Base-by-base conservation (phyloP, 1,284 basidiomycete species). In the Naganishia albida region DNA sequence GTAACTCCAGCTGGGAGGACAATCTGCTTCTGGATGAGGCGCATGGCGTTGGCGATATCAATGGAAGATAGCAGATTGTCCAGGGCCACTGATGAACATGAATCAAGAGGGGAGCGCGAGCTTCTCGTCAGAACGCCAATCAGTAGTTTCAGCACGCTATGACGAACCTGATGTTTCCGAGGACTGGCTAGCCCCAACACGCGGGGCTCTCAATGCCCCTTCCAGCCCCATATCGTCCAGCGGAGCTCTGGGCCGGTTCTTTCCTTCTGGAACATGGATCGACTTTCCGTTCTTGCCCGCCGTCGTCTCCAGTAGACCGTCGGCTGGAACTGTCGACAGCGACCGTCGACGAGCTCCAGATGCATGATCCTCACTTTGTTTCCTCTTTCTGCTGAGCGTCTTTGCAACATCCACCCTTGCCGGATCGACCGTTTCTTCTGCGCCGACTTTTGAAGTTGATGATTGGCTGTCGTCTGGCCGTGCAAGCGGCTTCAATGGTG, bases 11-110 rank as follows among this genome's bases (percentile, higher is more conserved):
- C 23, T 25, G 63, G 44, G 28, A 64, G 52, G 10, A 49, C 44
- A 30, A 42, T 64, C n/a, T 64, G 63, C 20, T 64, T 54, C 18
- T 50, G 54, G 0, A 64, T 64, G 26, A 65, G 56, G 16, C 64
- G 64, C 64, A 65, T 65, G 2, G 64, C 64, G 18, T 65, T 65
- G 7, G 52, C 55, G 15, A 65, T 42, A 46, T 65, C 64, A 3
- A 65, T 43, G 8, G 55, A 59, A 2, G 56, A 42, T 20, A 65
- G 40, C 2, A 65, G 64, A 8, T 50, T 51, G 1, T 56, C 48
- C n/a, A 65, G 38, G 16, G 50, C 39, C 12, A 40, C 64, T 23
- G 26, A 34, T 25, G 1, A 15, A 46, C n/a, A n/a, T n/a, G n/a
- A n/a, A n/a, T n/a, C n/a, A n/a, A n/a, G n/a, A 16, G 16, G n/a